Evolutionary conservation across 768 basidiomycete genomes (phyloP), one percentile per base, ranked within the genome.

Genomic region (Crassisporium funariophilum): DNA sequence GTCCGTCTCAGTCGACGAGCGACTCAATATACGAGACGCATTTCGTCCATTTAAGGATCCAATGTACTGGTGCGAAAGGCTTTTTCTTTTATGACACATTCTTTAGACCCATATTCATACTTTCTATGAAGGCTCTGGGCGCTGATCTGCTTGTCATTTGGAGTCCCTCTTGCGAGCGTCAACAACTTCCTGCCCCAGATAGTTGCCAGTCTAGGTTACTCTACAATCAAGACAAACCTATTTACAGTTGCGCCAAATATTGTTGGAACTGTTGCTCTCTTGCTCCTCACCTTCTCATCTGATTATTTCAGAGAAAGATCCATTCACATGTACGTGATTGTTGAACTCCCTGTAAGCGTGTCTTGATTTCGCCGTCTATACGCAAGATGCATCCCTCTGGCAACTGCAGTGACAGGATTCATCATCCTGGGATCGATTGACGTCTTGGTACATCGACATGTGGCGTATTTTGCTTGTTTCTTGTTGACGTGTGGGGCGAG

Each of bases 381-480:
- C n/a, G 29, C 29, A 45, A 73, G 72, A 47, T 75, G 74, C 39
- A 70, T 74, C 41, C 69, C 75, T 3, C 58, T 77, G 23, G 61
- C 63, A 15, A 69, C 63, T 16, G 71, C 61, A 13, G 41, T 77
- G 4, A 42, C 66, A 13, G 74, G 75, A 4, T 77, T 77, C 53
- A 63, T 75, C 31, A 58, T 75, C 29, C 68, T 81, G n/a, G 76
- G 73, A 5, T 68, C 66, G 12, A 75, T 78, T 27, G 64, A 79
- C 41, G 64, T 68, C 2, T 36, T 72, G 25, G 55, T 57, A n/a
- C 60, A 75, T 48, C 67, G 67, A 33, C 60, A 65, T 33, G 66
- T 73, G 12, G 77, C 76, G 16, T 81, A 80, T 59, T 79, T 81
- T 55, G 78, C 79, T 10, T 76, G 74, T 47, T 81, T 81, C 65